Evolutionary conservation across 495 filamentous ascomycete genomes (phyloP).

Genomic region (Darksidea phi): DNA sequence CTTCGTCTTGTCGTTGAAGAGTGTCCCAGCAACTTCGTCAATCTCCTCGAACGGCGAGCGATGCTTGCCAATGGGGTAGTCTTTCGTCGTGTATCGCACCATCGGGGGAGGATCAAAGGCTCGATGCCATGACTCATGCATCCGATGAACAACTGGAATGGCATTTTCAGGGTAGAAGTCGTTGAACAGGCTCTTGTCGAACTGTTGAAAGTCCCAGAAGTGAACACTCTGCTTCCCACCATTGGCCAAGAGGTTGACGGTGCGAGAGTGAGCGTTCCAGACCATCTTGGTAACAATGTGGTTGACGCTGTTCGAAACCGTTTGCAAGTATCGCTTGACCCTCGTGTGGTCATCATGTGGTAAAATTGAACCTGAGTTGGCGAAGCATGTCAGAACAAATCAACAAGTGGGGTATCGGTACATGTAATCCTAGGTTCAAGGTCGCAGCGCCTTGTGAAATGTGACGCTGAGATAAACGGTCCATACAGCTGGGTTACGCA

Average conservation of each 20-base stretch:
- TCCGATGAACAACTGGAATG: neutral
- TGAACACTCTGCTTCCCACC: neutral
- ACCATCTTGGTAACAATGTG: constrained; percentile 14
- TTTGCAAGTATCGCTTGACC: constrained; percentile 6
- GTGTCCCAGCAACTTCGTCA: neutral
- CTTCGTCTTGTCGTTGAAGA: neutral
- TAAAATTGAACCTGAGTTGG: neutral
- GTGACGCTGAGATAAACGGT: no score
- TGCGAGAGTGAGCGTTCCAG: constrained; percentile 8
- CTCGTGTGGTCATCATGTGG: neutral
- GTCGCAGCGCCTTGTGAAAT: no score
- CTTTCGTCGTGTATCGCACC: constrained; percentile 5
- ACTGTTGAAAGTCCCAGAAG: constrained; percentile 10
- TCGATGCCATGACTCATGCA: constrained; percentile 21
- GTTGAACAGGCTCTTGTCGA: neutral
- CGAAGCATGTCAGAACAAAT: no score
- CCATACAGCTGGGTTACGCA: neutral
- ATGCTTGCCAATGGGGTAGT: constrained; percentile 13
- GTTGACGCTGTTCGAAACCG: constrained; percentile 2
- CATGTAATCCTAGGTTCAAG: no score
- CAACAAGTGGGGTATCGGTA: no score
- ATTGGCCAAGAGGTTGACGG: constrained; percentile 12
- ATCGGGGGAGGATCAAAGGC: neutral
- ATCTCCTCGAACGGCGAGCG: constrained; percentile 12
- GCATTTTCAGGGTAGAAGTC: constrained; percentile 8